These are phyloP conservation scores for Phyllostachys edulis DNA, from an alignment of 176 grass and related monocot species.

Conservation along the genomic window DNA sequence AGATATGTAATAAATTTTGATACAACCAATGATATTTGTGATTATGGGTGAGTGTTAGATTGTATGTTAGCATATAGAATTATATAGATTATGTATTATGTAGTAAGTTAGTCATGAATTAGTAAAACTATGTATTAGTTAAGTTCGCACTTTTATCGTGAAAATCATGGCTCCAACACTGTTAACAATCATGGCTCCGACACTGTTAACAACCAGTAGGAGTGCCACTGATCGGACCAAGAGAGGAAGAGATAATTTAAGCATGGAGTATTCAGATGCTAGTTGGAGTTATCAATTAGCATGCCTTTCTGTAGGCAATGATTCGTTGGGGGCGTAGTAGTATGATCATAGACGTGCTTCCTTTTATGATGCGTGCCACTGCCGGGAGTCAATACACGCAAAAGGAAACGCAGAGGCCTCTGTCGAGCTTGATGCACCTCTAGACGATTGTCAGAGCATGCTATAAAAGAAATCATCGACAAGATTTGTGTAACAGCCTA, in stretches of 20 bases:
- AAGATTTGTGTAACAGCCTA: too few species aligned
- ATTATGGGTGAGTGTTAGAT: too few species aligned
- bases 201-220: too few species aligned
- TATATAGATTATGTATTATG: too few species aligned
- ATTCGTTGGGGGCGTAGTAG: not conserved
- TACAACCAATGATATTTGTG: too few species aligned
- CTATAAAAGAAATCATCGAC: not conserved
- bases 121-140: too few species aligned
- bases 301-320: constrained; percentile 26
- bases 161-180: too few species aligned
- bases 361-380: constrained; percentile 12
- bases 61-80: too few species aligned
- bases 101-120: too few species aligned
- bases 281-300: not conserved
- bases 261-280: not conserved
- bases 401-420: not conserved
- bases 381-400: not conserved
- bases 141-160: too few species aligned
- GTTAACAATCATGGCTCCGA: too few species aligned
- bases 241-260: not conserved
- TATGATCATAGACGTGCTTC: not conserved
- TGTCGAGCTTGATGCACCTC: not conserved
- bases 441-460: not conserved
- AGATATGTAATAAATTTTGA: too few species aligned
- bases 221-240: not conserved